Evolutionary conservation across 805 yeast species (phyloP), one percentile per base, ranked within the genome.

Genomic region (Saturnispora besseyi): DNA sequence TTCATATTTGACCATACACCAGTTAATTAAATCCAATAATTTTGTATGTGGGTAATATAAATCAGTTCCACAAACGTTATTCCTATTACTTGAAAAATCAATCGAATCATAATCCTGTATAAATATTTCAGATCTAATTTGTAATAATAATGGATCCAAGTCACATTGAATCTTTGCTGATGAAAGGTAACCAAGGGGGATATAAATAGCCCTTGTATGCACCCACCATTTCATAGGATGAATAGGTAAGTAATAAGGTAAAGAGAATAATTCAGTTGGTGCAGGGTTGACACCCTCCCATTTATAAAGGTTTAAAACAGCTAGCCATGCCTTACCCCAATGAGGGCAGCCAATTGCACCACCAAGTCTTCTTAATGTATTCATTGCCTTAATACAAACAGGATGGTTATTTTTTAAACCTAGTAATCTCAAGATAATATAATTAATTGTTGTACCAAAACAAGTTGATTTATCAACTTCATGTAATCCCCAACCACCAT

Each of bases 161-260:
- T 74, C 77, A 59, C 88, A 82, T 49, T 73, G 69, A 34, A 74
- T 70, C 50, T 69, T 68, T 30, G 75, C 72, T 45, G 86, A 70
- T 12, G 84, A 79, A 8, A 93, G 63, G 63, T 91, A 93, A 15
- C 96, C 91, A 59, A 91, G 69, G 0, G 98, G 90, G 32, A 86
- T 65, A 59, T 90, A 93, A 22, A 93, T 87, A 0, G 93, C 96
- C 50, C 99, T 73, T 0, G 97, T 90, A 61, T 93, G 99, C 22
- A 91, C 96, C 99, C 99, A 93, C 99, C 98, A 93, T 62, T 87
- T 77, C 33, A 90, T 95, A 1, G 99, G 99, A 61, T 93, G 98
- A 38, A 89, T 72, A 0, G 96, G 95, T 2, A 84, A 59, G 45
- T 73, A 62, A 53, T 88, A 86, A 1, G 99, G 99, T 40, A 91